Evolutionary conservation across 2,329 filamentous ascomycete genomes (phyloP).

Genomic region (Sporothrix pallida): DNA sequence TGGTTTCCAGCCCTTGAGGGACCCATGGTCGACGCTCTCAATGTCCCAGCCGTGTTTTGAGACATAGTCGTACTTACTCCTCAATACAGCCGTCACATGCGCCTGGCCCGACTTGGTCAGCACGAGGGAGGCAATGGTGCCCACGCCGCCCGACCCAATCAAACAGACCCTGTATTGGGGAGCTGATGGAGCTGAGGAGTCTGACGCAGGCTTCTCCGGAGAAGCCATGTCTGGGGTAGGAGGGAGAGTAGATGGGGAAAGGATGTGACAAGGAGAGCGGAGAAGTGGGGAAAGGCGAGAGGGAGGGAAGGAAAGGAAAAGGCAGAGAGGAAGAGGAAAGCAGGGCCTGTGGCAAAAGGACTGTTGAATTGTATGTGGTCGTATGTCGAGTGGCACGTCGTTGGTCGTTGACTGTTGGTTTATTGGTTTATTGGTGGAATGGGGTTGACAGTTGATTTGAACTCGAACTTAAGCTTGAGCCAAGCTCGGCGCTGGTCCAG

Average conservation of each 20-base stretch:
- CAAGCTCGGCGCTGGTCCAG: not conserved
- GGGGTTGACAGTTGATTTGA: too few species aligned
- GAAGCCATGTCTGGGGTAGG: constrained; percentile 34
- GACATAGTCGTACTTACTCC: constrained; percentile 35
- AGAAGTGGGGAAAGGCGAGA: not conserved
- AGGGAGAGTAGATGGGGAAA: not conserved
- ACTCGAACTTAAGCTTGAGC: not conserved
- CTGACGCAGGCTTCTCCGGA: constrained; percentile 32
- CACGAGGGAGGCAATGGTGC: constrained; percentile 37
- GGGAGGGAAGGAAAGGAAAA: not conserved
- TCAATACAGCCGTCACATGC: constrained; percentile 36
- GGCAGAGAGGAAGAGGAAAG: not conserved
- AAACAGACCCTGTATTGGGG: constrained; percentile 33
- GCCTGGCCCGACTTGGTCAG: constrained; percentile 34
- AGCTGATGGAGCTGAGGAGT: not conserved
- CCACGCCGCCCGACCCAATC: constrained; percentile 36
- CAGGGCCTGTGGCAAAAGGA: not conserved
- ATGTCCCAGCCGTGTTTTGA: constrained; percentile 35
- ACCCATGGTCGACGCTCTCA: constrained; percentile 36
- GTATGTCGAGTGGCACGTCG: not conserved
- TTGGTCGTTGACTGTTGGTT: too few species aligned
- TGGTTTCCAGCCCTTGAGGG: constrained; percentile 33
- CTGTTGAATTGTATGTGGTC: not conserved
- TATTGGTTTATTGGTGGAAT: not conserved
- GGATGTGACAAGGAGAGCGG: not conserved